These are phyloP conservation scores for Pythium guiyangense DNA, from an alignment of 352 stramenopile genomes.

Conservation along the genomic window DNA sequence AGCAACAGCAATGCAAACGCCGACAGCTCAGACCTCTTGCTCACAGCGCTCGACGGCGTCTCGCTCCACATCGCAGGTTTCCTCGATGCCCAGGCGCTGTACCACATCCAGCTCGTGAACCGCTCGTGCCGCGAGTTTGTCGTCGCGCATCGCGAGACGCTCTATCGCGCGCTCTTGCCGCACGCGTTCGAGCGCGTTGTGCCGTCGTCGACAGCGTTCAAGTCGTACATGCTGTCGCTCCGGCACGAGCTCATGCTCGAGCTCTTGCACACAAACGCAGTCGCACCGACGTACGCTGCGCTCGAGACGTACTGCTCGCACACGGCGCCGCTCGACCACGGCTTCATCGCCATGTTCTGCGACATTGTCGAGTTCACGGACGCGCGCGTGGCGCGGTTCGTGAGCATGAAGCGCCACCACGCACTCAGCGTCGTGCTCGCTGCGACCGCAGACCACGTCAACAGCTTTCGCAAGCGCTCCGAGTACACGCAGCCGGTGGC, in stretches of 20 bases:
- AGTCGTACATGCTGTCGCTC: conserved; percentile 50
- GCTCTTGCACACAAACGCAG: conserved; percentile 35
- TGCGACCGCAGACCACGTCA: conserved; percentile 50
- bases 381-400: conserved; percentile 42
- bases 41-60: conserved; percentile 43
- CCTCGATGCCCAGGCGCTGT: conserved; percentile 43
- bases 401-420: conserved; percentile 48
- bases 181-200: conserved; percentile 36
- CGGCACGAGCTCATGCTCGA: conserved; percentile 38
- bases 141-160: conserved; percentile 23
- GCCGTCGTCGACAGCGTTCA: conserved; percentile 37
- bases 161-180: conserved; percentile 35
- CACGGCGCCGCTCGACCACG: conserved; percentile 37
- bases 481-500: conserved; percentile 48
- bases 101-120: conserved; percentile 35
- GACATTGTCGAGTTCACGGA: conserved; percentile 70
- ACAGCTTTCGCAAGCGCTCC: conserved; percentile 48
- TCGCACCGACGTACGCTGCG: conserved; percentile 29
- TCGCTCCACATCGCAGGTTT: conserved; percentile 44
- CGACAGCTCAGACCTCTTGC: conserved; percentile 20
- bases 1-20: background rate
- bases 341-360: conserved; percentile 77
- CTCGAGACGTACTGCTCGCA: conserved; percentile 50
- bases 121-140: conserved; percentile 37
- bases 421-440: conserved; percentile 64